phyloP scores from a whole-genome alignment of 2,329 filamentous ascomycete species.

The Exophiala alcalophila region DNA sequence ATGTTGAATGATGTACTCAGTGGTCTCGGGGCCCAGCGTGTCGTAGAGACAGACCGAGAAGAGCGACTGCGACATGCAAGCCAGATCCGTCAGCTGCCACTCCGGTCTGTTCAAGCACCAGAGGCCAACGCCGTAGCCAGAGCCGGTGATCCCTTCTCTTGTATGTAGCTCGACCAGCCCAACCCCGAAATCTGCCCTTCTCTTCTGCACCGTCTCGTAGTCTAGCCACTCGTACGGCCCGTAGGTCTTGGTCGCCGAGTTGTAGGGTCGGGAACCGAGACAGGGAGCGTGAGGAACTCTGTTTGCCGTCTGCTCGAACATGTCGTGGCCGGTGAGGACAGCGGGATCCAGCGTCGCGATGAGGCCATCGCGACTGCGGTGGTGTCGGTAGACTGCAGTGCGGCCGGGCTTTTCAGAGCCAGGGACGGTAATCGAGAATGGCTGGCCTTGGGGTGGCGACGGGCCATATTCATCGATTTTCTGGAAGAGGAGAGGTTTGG shows the following conservation, averaged over 20 bases:
- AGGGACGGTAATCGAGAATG: constrained; percentile 75
- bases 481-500: constrained; percentile 37
- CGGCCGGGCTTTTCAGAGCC: constrained; percentile 71
- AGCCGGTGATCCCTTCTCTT: constrained; percentile 62
- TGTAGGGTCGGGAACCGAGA: constrained; percentile 77
- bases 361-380: constrained; percentile 69
- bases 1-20: constrained; percentile 95
- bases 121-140: constrained; percentile 71
- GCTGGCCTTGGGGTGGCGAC: constrained; percentile 68
- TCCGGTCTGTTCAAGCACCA: constrained; percentile 87
- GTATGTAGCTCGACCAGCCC: constrained; percentile 81
- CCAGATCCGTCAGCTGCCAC: constrained; percentile 88
- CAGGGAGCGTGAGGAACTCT: constrained; percentile 52
- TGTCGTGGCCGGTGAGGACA: constrained; percentile 70
- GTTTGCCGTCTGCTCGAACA: constrained; percentile 64
- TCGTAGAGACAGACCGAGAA: constrained; percentile 95
- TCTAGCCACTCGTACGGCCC: constrained; percentile 79
- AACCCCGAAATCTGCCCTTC: constrained; percentile 79
- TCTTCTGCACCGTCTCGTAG: constrained; percentile 73
- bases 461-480: constrained; percentile 52
- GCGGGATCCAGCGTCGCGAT: constrained; percentile 69
- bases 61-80: constrained; percentile 78
- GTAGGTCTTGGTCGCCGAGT: constrained; percentile 68
- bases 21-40: constrained; percentile 84
- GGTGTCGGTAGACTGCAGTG: constrained; percentile 77